phyloP scores from a whole-genome alignment of 2,329 filamentous ascomycete species.

The Cercospora janseana region DNA sequence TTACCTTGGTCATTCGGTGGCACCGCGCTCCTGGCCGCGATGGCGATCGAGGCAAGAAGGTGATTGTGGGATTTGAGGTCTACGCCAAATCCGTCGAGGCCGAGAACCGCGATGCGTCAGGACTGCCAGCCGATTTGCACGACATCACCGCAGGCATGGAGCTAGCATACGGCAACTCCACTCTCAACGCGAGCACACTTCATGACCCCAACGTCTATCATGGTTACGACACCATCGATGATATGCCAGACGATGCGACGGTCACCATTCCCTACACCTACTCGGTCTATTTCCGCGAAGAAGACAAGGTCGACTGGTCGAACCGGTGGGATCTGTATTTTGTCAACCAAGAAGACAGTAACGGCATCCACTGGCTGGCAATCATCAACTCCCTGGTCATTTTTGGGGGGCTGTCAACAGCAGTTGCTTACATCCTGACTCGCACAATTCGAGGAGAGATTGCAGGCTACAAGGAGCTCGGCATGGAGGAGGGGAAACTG shows the following conservation, averaged over 20 bases:
- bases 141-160: constrained; percentile 65
- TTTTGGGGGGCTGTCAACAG: constrained; percentile 71
- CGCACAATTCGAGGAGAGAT: constrained; percentile 77
- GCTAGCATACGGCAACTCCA: constrained; percentile 65
- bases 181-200: constrained; percentile 51
- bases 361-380: constrained; percentile 81
- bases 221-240: constrained; percentile 52
- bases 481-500: constrained; percentile 65
- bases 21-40: constrained; percentile 67
- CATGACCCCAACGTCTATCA: constrained; percentile 52
- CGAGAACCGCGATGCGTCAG: constrained; percentile 58
- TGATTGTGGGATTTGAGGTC: constrained; percentile 85
- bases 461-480: constrained; percentile 67
- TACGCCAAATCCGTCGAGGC: constrained; percentile 79
- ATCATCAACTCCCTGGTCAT: constrained; percentile 86
- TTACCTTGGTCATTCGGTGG: constrained; percentile 79
- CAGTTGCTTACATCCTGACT: constrained; percentile 76
- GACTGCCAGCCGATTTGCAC: constrained; percentile 67
- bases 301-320: constrained; percentile 75
- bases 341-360: constrained; percentile 78
- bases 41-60: constrained; percentile 69
- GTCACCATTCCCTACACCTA: constrained; percentile 81
- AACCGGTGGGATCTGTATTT: constrained; percentile 89
- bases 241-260: constrained; percentile 62
- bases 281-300: constrained; percentile 85